A percentile compares a stretch with the other conserved stretches of the same genome.
Conservation (phyloP, 495 filamentous ascomycete species). For the Tricharina praecox region DNA sequence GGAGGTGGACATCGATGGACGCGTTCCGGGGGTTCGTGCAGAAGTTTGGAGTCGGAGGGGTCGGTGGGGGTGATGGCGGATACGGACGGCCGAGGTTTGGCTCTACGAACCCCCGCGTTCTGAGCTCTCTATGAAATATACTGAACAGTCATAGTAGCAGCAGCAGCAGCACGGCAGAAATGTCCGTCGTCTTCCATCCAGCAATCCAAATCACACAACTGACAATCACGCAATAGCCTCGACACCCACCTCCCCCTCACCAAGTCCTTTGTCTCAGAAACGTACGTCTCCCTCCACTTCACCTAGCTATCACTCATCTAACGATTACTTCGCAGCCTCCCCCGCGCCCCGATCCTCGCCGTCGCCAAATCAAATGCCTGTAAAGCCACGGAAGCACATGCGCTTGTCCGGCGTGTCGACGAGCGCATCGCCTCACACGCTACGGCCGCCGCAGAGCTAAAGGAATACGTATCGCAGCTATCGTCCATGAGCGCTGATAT, state of each 20-base stretch:
- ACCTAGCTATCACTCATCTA: no score
- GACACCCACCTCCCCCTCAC: slow-evolving; percentile 4
- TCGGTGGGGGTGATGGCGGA: background rate
- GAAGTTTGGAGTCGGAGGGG: slow-evolving; percentile 5
- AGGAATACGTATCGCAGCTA: slow-evolving; percentile 8
- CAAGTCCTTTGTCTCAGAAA: slow-evolving; percentile 4
- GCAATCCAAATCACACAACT: no score
- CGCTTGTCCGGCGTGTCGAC: slow-evolving; percentile 18
- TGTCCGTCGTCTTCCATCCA: background rate
- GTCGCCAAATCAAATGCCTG: no score
- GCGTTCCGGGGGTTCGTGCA: slow-evolving; percentile 20
- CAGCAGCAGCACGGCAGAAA: slow-evolving; percentile 2
- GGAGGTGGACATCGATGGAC: slow-evolving; percentile 10
- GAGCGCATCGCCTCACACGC: slow-evolving; percentile 6
- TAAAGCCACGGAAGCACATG: slow-evolving; percentile 3
- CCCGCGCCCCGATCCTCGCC: slow-evolving; percentile 3
- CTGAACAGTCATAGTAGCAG: no score
- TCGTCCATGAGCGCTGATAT: slow-evolving; percentile 1
- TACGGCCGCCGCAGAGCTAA: slow-evolving; percentile 10
- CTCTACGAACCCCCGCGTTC: slow-evolving; percentile 5
- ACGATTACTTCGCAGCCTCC: no score
- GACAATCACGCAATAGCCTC: no score
- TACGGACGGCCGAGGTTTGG: no score
- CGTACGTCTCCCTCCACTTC: no score
- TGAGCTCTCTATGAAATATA: no score